Evolutionary conservation across 805 yeast species (phyloP).

Genomic region (Candida ulmi): DNA sequence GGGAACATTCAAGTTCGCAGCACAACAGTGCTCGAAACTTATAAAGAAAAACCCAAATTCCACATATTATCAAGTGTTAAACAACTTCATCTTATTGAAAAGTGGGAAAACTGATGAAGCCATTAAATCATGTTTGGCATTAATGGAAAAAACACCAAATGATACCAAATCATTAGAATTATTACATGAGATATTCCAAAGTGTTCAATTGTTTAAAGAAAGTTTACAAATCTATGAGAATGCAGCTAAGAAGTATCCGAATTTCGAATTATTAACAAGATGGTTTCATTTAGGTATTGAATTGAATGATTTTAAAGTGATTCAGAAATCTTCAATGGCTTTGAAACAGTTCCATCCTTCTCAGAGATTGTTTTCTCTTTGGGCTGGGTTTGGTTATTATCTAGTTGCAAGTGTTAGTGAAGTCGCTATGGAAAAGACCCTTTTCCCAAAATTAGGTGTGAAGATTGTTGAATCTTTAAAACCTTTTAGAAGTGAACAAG

Average conservation of each 20-base stretch:
- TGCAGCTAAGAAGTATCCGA: conserved; percentile 53
- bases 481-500: conserved; percentile 58
- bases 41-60: conserved; percentile 51
- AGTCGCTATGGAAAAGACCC: conserved; percentile 37
- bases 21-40: conserved; percentile 40
- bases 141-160: conserved; percentile 35
- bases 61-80: conserved; percentile 39
- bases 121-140: conserved; percentile 19
- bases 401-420: conserved; percentile 30
- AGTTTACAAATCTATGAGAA: conserved; percentile 48
- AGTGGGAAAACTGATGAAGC: conserved; percentile 26
- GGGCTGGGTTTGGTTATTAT: conserved; percentile 54
- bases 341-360: conserved; percentile 31
- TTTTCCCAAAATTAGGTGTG: conserved; percentile 58
- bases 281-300: conserved; percentile 57
- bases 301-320: conserved; percentile 39
- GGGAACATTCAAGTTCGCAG: conserved; percentile 52
- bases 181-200: conserved; percentile 39
- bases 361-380: conserved; percentile 33
- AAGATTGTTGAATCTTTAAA: conserved; percentile 46
- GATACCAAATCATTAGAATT: conserved; percentile 49
- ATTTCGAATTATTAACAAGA: conserved; percentile 36
- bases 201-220: conserved; percentile 32
- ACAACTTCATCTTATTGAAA: conserved; percentile 25
- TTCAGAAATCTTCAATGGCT: conserved; percentile 51